Conservation (phyloP, 352 stramenopile genomes). For the Globisporangium parvum region DNA sequence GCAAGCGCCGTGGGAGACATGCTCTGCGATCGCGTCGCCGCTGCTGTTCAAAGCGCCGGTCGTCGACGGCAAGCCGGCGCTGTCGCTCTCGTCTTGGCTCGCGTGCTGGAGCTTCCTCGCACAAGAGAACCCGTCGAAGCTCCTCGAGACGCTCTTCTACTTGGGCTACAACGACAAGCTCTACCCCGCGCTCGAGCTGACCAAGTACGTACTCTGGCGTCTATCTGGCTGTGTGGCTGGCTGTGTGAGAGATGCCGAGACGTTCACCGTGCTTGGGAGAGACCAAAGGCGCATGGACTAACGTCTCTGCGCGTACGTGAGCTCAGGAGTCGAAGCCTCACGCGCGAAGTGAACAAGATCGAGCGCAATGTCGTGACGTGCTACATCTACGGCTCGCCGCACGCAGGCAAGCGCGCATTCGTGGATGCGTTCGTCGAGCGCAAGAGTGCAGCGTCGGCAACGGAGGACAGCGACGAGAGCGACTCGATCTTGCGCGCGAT, state of each 20-base stretch:
- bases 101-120: conserved; percentile 68
- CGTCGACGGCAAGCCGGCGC: conserved; percentile 41
- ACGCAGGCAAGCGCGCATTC: conserved; percentile 49
- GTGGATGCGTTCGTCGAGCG: conserved; percentile 43
- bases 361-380: conserved; percentile 69
- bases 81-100: conserved; percentile 58
- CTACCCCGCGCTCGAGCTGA: conserved; percentile 54
- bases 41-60: conserved; percentile 50
- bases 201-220: conserved; percentile 33
- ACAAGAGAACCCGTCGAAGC: conserved; percentile 67
- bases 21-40: conserved; percentile 44
- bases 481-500: conserved; percentile 44
- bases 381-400: conserved; percentile 48
- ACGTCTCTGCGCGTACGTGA: not conserved
- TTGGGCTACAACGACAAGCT: conserved; percentile 78
- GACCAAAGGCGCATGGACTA: not conserved
- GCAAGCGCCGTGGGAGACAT: conserved; percentile 60
- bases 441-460: conserved; percentile 14
- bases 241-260: conserved; percentile 1
- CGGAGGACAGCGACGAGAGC: conserved; percentile 24
- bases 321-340: conserved; percentile 37
- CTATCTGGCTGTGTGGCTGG: too few relatives aligned
- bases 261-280: too few relatives aligned
- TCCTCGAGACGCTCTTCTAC: conserved; percentile 78
- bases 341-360: conserved; percentile 46